Evolutionary conservation across 768 basidiomycete species (phyloP), one percentile per base, ranked within the genome.

Genomic region (Leccinum incarnatum): DNA sequence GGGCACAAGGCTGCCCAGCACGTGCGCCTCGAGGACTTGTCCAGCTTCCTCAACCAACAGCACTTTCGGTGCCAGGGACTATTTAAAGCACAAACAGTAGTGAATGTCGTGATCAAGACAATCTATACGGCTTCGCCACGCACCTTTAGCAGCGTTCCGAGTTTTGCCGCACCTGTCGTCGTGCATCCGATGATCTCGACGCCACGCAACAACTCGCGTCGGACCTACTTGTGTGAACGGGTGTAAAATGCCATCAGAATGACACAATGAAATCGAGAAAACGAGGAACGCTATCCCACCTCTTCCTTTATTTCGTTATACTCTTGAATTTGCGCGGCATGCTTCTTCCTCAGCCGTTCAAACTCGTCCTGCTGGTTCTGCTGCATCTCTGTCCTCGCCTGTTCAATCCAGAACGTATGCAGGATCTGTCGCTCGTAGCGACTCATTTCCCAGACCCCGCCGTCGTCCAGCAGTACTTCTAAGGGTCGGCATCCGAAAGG

Each of bases 1-100:
- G 0, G 80, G 78, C 2, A 88, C 87, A 1, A 91, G 75, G 37
- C 79, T 81, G 3, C 81, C 82, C 5, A 91, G 69, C 15, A 91
- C 78, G 61, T 92, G 90, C 3, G 90, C 86, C 71, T 92, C 90
- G 29, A 92, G 78, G 2, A 91, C 87, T 71, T 93, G 90, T 0
- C 90, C 91, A 0, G 91, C 90, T 67, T 92, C 91, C 69, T 93
- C 89, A 0, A 92, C 86, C 51, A 92, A 73, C 50, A 91, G 67
- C 0, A 90, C 81, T 32, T 77, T 79, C 0, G 89, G 89, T 5
- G 67, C 73, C 5, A 90, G 66, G 14, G 81, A 81, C 87, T 89
- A 53, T 34, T 14, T 36, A 6, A 15, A 15, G 34, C 14, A 36
- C 34, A 36, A 36, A 17, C 17, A 40, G 17, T 10, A n/a, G 37